phyloP scores from a whole-genome alignment of 768 basidiomycete genomes.

The Tephrocybe rancida region DNA sequence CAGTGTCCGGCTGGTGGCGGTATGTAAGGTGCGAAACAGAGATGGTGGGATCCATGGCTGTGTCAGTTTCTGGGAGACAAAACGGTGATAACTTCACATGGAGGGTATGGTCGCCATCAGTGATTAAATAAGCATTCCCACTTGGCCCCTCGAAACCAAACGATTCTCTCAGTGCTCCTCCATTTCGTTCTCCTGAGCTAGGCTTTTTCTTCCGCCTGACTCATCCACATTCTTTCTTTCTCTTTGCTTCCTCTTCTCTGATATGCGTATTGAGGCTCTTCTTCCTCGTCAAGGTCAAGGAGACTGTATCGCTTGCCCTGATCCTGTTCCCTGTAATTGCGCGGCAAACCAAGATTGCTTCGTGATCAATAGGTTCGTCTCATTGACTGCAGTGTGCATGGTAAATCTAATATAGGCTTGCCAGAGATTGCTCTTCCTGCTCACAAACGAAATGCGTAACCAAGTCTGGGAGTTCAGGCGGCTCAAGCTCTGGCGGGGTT shows the following conservation, averaged over 20 bases:
- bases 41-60: conserved; percentile 33
- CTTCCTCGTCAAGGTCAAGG: conserved; percentile 34
- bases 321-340: conserved; percentile 58
- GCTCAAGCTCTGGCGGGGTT: conserved; percentile 39
- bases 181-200: conserved; percentile 18
- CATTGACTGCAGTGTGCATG: not conserved
- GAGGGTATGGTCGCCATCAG: conserved; percentile 11
- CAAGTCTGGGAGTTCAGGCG: conserved; percentile 17
- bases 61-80: not conserved
- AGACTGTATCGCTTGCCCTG: conserved; percentile 52
- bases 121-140: conserved; percentile 17
- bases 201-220: conserved; percentile 20
- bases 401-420: conserved; percentile 5
- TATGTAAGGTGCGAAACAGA: conserved; percentile 60
- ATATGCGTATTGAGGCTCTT: conserved; percentile 41
- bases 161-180: not conserved
- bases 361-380: conserved; percentile 57
- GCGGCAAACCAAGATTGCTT: conserved; percentile 56
- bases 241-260: conserved; percentile 8
- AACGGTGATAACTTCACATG: not conserved
- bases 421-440: conserved; percentile 64
- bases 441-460: conserved; percentile 53
- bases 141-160: conserved; percentile 12
- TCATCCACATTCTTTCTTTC: conserved; percentile 30
- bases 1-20: conserved; percentile 40